These are phyloP conservation scores for Tephrocybe rancida DNA, from an alignment of 768 basidiomycete species.

Conservation along the genomic window DNA sequence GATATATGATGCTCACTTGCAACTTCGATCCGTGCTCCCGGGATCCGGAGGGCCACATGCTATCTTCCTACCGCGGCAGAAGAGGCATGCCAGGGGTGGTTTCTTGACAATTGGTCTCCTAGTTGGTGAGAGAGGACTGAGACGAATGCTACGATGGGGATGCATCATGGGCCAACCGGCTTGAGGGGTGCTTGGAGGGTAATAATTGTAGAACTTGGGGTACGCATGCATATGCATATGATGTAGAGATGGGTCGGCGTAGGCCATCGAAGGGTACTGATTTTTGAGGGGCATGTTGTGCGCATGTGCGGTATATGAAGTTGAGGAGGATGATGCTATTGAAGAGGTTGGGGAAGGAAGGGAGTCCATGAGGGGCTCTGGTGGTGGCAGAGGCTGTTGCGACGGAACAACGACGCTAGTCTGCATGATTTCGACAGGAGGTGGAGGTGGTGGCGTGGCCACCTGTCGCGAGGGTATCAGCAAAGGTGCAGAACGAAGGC, in stretches of 20 bases:
- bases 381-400: slow-evolving; percentile 5
- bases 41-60: slow-evolving; percentile 64
- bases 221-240: neutral
- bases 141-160: slow-evolving; percentile 20
- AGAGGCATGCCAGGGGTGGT: slow-evolving; percentile 64
- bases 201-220: slow-evolving; percentile 1
- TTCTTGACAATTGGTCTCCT: slow-evolving; percentile 48
- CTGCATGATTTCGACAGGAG: slow-evolving; percentile 1
- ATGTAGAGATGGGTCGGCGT: slow-evolving; percentile 4
- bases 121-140: slow-evolving; percentile 28
- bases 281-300: neutral
- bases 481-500: neutral
- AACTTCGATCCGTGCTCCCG: slow-evolving; percentile 56
- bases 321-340: slow-evolving; percentile 2
- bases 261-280: neutral
- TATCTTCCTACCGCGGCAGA: slow-evolving; percentile 70
- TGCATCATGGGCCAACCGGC: slow-evolving; percentile 17
- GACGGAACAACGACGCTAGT: slow-evolving; percentile 5
- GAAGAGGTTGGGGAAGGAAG: slow-evolving; percentile 16
- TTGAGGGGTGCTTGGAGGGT: slow-evolving; percentile 7
- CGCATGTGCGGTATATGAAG: neutral
- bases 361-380: slow-evolving; percentile 17
- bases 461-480: slow-evolving; percentile 8
- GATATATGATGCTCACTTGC: slow-evolving; percentile 56
- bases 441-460: neutral